Base-by-base conservation (phyloP, 2,329 filamentous ascomycete species). In the Pezicula radicicola region DNA sequence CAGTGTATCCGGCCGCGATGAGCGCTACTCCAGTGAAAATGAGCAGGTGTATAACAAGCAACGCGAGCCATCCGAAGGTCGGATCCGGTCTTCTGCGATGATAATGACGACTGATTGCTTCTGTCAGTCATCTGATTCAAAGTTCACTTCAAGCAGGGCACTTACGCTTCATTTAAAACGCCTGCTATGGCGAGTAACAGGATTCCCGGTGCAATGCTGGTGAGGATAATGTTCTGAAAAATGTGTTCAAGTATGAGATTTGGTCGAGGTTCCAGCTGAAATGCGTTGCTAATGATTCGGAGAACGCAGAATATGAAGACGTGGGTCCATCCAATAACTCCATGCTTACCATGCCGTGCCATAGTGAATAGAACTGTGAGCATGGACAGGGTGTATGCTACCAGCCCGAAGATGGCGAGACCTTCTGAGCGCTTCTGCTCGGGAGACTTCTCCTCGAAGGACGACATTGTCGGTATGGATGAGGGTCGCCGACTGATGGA, bases 301-400 rank as follows among this genome's bases (percentile, higher is more conserved):
- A 74, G 60, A 1, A 56, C 55, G 41, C 71, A 72, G 51, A 75
- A 75, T 4, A 63, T 50, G 28, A 63, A 51, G 4, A 74, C 57
- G 50, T 70, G 75, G 25, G 64, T 48, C 71, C 72, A 75, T 41
- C 70, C 69, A 4, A 74, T 39, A 4, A 70, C 47, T n/a, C 69
- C 69, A 6, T 54, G 16, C 35, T 59, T 52, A 28, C 68, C 67
- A 53, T 75, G 72, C 21, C 61, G 65, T 35, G 64, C 43, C 1
- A 69, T 51, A 33, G 71, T 48, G 50, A 66, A 73, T 5, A 67
- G 28, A 0, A 60, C 57, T 1, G 67, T 64, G 9, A 68, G 50
- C 40, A 61, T 49, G 39, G 74, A 58, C 27, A 66, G 43, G 39
- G 63, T 42, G 50, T 74, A 75, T 50, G 74, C 70, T 44, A 59